phyloP scores from a whole-genome alignment of 2,329 filamentous ascomycete genomes.

The Sporothrix globosa region DNA sequence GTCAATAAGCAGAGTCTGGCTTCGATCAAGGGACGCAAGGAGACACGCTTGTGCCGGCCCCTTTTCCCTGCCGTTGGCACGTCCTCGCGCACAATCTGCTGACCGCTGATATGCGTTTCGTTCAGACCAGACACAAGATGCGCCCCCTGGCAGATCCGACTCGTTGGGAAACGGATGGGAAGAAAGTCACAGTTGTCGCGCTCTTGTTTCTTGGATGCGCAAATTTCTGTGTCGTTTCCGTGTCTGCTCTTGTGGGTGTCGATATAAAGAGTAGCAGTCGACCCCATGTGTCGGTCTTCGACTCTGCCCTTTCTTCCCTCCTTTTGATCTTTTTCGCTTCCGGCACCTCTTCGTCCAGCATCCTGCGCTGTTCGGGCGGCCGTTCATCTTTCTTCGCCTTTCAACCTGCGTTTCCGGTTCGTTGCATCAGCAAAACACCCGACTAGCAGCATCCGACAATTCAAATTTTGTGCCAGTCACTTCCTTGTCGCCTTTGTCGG shows the following conservation, averaged over 20 bases:
- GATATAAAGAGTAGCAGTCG: slow-evolving; percentile 17
- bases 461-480: neutral
- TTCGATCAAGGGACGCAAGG: neutral
- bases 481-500: neutral
- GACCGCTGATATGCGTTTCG: neutral
- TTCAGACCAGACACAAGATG: neutral
- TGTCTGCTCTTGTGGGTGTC: neutral
- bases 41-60: slow-evolving; percentile 5
- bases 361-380: neutral
- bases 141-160: neutral
- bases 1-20: neutral
- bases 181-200: neutral
- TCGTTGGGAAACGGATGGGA: neutral
- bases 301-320: slow-evolving; percentile 18
- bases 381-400: neutral
- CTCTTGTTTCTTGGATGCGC: slow-evolving; percentile 7
- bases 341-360: slow-evolving; percentile 12
- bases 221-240: neutral
- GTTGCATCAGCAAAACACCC: neutral
- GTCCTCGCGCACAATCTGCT: neutral
- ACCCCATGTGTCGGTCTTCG: slow-evolving; percentile 7
- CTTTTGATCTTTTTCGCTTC: slow-evolving; percentile 17
- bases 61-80: neutral
- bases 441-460: neutral
- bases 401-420: neutral